phyloP scores from a whole-genome alignment of 805 yeast species.

The Cyberlindnera mrakii region DNA sequence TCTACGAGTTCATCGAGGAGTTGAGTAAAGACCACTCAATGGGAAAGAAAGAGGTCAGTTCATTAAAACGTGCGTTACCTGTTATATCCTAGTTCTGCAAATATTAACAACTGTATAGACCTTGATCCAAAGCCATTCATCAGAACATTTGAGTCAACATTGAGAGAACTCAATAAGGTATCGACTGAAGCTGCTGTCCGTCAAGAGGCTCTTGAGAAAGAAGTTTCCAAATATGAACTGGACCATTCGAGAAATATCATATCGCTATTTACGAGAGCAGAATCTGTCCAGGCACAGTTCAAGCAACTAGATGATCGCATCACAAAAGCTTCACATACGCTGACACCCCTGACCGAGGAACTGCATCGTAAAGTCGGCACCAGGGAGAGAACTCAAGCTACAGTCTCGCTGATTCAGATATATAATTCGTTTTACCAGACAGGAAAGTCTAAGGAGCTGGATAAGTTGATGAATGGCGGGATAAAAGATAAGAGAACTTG shows the following conservation, averaged over 20 bases:
- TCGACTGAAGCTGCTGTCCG: constrained; percentile 47
- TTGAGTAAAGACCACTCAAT: constrained; percentile 61
- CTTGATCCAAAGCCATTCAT: constrained; percentile 93
- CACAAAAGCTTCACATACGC: constrained; percentile 48
- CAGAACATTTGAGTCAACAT: constrained; percentile 83
- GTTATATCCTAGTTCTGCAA: background rate
- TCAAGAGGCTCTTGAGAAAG: constrained; percentile 46
- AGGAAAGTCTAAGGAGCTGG: constrained; percentile 47
- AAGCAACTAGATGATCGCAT: constrained; percentile 46
- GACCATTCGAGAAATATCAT: constrained; percentile 65
- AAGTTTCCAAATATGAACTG: constrained; percentile 55
- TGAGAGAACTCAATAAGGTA: constrained; percentile 61
- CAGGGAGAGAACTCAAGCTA: constrained; percentile 65
- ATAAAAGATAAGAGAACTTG: constrained; percentile 54
- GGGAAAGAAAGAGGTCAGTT: constrained; percentile 44
- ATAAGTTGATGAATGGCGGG: constrained; percentile 46
- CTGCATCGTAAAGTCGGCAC: constrained; percentile 63
- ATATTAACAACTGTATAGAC: constrained; percentile 1
- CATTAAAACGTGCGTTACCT: constrained; percentile 30
- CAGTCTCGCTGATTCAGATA: constrained; percentile 67
- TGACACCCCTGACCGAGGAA: constrained; percentile 66
- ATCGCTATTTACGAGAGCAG: constrained; percentile 43
- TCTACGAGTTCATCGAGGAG: constrained; percentile 75
- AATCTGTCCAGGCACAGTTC: constrained; percentile 40
- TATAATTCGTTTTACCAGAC: constrained; percentile 65